Conservation (phyloP, 148 eudicot genomes). For the Camellia japonica region DNA sequence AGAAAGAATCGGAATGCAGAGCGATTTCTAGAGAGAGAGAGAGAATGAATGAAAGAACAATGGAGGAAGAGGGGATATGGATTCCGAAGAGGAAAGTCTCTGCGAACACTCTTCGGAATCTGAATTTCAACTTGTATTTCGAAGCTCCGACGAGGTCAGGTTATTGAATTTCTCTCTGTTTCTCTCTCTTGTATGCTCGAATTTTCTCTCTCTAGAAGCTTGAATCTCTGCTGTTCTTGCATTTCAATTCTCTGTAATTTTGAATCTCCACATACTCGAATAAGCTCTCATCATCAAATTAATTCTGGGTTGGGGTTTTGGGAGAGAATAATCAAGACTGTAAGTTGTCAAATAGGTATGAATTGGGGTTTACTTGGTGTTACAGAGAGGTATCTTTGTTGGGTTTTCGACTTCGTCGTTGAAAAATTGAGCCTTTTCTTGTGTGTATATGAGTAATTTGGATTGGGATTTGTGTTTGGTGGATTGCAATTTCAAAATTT, state of each 20-base stretch:
- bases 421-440: constrained; percentile 14
- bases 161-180: not conserved
- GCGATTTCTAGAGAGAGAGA: constrained; percentile 15
- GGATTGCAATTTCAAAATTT: constrained; percentile 16
- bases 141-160: constrained; percentile 21
- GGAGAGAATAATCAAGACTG: not conserved
- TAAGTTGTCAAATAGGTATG: not conserved
- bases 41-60: constrained; percentile 13
- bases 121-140: constrained; percentile 15
- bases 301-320: not conserved
- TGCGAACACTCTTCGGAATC: constrained; percentile 21
- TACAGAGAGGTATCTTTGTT: constrained; percentile 16
- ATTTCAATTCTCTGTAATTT: constrained; percentile 11
- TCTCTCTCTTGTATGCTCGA: not conserved
- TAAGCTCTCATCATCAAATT: not conserved
- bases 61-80: constrained; percentile 23
- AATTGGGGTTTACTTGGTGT: constrained; percentile 32
- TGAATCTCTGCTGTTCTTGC: constrained; percentile 8
- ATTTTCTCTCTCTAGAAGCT: constrained; percentile 10
- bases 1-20: constrained; percentile 30
- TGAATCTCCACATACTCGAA: not conserved
- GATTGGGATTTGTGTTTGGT: constrained; percentile 19
- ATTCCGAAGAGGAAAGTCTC: constrained; percentile 26
- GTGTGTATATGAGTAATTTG: constrained; percentile 17
- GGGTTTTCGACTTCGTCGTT: constrained; percentile 14